A percentile compares a stretch with the other conserved stretches of the same genome.
phyloP scores from a whole-genome alignment of 1,139 yeast species.

The Pichia sp. region DNA sequence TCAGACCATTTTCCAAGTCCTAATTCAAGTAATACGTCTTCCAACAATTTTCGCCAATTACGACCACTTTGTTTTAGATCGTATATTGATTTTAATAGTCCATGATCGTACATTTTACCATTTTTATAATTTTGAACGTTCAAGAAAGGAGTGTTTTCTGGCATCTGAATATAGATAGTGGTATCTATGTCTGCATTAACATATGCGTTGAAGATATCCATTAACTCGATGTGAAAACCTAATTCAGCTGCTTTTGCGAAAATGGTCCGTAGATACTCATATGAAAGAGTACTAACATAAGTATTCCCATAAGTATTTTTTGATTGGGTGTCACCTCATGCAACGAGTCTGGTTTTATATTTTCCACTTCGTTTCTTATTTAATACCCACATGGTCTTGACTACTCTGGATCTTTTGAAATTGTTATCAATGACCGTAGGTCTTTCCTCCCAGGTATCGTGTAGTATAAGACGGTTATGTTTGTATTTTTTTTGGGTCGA shows the following conservation, averaged over 20 bases:
- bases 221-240: neutral
- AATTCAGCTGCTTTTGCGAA: neutral
- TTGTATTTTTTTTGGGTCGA: neutral
- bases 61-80: slow-evolving; percentile 1
- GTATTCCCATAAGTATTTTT: neutral
- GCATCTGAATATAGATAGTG: neutral
- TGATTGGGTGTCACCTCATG: slow-evolving; percentile 1
- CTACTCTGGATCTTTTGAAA: neutral
- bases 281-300: neutral
- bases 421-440: neutral
- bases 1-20: slow-evolving; percentile 1
- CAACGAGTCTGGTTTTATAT: neutral
- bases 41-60: neutral
- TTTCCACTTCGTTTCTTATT: neutral
- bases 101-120: neutral
- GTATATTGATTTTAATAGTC: neutral
- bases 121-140: neutral
- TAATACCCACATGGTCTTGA: neutral
- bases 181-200: slow-evolving; percentile 1
- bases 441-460: neutral
- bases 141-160: neutral
- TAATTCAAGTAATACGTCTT: neutral
- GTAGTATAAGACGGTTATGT: neutral
- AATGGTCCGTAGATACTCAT: neutral
- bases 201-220: slow-evolving; percentile 3